A percentile compares a stretch with the other conserved stretches of the same genome.
phyloP scores from a whole-genome alignment of 768 basidiomycete genomes.

The Lactarius quietus region DNA sequence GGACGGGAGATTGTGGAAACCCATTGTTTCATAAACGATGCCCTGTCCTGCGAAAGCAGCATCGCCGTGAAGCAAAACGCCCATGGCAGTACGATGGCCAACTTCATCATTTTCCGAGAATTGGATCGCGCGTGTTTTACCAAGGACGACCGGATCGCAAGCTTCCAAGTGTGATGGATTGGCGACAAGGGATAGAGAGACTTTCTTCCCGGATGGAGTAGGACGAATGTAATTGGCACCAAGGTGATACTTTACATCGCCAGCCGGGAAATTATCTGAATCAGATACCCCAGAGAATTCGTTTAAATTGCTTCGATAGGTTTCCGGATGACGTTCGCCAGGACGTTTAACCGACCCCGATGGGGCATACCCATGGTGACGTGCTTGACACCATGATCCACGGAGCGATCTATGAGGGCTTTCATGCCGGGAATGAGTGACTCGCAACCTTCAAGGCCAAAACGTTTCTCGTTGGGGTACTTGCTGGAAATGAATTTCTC shows the following conservation, averaged over 20 bases:
- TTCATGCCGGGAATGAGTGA: constrained; percentile 99
- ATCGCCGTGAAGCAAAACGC: constrained; percentile 93
- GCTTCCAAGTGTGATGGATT: constrained; percentile 99
- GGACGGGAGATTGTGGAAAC: constrained; percentile 90
- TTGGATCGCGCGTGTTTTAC: constrained; percentile 96
- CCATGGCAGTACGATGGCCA: constrained; percentile 84
- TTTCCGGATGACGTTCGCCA: constrained; percentile 98
- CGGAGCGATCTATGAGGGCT: constrained; percentile 96
- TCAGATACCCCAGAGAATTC: constrained; percentile 81
- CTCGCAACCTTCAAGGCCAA: constrained; percentile 98
- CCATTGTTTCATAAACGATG: constrained; percentile 99
- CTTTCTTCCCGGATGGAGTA: constrained; percentile 97
- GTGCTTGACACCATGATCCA: constrained; percentile 92
- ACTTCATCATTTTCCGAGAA: constrained; percentile 88
- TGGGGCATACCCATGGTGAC: constrained; percentile 99
- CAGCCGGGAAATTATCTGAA: constrained; percentile 75
- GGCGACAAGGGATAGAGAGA: constrained; percentile 94
- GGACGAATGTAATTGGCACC: constrained; percentile 99
- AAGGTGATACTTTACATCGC: constrained; percentile 99
- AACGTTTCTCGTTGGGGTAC: constrained; percentile 99
- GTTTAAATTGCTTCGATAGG: constrained; percentile 97
- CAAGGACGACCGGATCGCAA: constrained; percentile 96
- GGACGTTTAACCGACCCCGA: constrained; percentile 95
- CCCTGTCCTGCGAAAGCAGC: constrained; percentile 99
- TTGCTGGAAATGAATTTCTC: constrained; percentile 99